These are phyloP conservation scores for Sequoia sempervirens DNA, from an alignment of 75 land plant genomes.

Conservation along the genomic window DNA sequence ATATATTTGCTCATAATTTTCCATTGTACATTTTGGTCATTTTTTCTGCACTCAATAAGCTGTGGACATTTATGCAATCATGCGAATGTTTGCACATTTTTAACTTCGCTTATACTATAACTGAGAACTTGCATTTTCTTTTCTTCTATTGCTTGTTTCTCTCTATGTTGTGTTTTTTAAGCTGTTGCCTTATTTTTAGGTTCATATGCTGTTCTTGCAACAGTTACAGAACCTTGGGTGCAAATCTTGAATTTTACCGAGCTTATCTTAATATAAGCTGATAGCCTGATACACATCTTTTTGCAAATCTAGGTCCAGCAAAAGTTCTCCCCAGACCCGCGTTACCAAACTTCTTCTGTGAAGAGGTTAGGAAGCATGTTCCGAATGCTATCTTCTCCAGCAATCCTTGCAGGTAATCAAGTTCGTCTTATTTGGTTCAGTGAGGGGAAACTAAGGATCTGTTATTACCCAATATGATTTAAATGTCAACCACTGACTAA, in stretches of 20 bases:
- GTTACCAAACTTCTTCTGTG: conserved; percentile 80
- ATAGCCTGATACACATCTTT: neutral
- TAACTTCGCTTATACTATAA: neutral
- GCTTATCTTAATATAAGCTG: neutral
- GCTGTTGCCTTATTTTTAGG: neutral
- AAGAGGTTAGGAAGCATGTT: conserved; percentile 76
- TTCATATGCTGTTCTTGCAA: neutral
- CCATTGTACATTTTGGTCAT: neutral
- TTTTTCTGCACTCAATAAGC: neutral
- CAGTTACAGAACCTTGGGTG: neutral
- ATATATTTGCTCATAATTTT: neutral
- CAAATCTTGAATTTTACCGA: neutral
- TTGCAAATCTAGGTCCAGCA: conserved; percentile 65
- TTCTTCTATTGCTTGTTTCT: neutral
- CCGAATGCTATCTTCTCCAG: conserved; percentile 83
- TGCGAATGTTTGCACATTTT: neutral
- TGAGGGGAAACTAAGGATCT: neutral
- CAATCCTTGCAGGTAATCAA: conserved; percentile 92
- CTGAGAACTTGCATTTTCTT: conserved; percentile 1
- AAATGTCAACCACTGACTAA: neutral
- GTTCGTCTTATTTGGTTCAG: conserved; percentile 3
- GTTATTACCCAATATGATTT: conserved; percentile 1
- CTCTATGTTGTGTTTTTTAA: neutral
- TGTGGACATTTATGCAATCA: neutral
- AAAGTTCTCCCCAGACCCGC: conserved; percentile 84